phyloP scores from a whole-genome alignment of 2,329 filamentous ascomycete genomes.

The Hymenoscyphus scutula region DNA sequence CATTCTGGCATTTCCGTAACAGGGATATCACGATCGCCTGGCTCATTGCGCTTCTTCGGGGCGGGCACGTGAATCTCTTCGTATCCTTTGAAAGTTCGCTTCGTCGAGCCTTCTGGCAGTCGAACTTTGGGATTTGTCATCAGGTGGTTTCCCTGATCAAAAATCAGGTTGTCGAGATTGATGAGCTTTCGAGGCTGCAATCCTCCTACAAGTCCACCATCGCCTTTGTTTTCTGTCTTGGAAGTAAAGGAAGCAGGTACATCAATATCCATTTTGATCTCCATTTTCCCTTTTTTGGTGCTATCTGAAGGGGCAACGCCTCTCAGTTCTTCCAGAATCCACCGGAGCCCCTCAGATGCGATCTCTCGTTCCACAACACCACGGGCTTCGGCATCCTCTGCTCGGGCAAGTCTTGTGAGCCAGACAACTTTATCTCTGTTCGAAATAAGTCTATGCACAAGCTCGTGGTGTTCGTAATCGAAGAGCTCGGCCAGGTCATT shows the following conservation, averaged over 20 bases:
- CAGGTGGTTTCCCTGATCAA: slow-evolving; percentile 96
- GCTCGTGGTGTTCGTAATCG: slow-evolving; percentile 92
- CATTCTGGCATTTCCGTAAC: slow-evolving; percentile 89
- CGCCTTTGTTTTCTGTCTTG: slow-evolving; percentile 52
- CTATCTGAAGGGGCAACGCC: slow-evolving; percentile 63
- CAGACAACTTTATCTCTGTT: slow-evolving; percentile 95
- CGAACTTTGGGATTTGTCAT: slow-evolving; percentile 99
- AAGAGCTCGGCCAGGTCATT: slow-evolving; percentile 99
- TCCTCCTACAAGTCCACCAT: slow-evolving; percentile 73
- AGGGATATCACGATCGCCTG: slow-evolving; percentile 76
- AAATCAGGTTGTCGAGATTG: slow-evolving; percentile 93
- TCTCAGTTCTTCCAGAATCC: slow-evolving; percentile 83
- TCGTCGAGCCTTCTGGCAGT: slow-evolving; percentile 90
- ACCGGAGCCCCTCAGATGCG: slow-evolving; percentile 79
- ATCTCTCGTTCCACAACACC: slow-evolving; percentile 85
- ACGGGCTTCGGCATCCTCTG: slow-evolving; percentile 75
- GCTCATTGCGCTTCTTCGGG: slow-evolving; percentile 81
- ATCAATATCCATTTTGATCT: slow-evolving; percentile 95
- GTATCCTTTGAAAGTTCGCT: slow-evolving; percentile 94
- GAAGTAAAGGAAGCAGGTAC: slow-evolving; percentile 58
- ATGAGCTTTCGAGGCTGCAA: slow-evolving; percentile 83
- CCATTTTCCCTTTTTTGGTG: slow-evolving; percentile 64
- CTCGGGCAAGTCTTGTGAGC: slow-evolving; percentile 83
- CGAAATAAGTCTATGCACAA: slow-evolving; percentile 85
- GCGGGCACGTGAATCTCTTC: slow-evolving; percentile 97